Evolutionary conservation across 2,329 filamentous ascomycete genomes (phyloP).

Genomic region (Epichloe sibirici): DNA sequence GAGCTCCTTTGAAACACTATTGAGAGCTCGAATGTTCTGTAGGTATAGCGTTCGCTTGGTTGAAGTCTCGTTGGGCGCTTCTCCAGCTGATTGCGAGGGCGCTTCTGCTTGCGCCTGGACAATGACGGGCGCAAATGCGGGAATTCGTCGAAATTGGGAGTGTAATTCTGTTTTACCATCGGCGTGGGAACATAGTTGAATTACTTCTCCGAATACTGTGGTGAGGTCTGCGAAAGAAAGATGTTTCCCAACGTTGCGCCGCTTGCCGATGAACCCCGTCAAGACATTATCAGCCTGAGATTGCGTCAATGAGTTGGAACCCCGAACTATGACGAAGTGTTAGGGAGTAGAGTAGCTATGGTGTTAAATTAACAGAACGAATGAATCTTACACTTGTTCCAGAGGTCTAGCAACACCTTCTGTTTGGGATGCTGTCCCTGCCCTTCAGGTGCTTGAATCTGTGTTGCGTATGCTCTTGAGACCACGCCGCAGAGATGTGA

Average conservation of each 20-base stretch:
- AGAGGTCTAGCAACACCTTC: slow-evolving; percentile 15
- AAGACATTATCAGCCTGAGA: slow-evolving; percentile 9
- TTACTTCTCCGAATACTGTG: slow-evolving; percentile 24
- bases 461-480: slow-evolving; percentile 4
- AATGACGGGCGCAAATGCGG: slow-evolving; percentile 40
- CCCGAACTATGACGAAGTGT: slow-evolving; percentile 14
- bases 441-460: background rate
- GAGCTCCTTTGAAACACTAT: slow-evolving; percentile 44
- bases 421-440: slow-evolving; percentile 8
- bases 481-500: slow-evolving; percentile 9
- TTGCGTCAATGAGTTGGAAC: slow-evolving; percentile 12
- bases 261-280: slow-evolving; percentile 57
- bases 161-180: slow-evolving; percentile 25
- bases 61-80: slow-evolving; percentile 12
- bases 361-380: no score
- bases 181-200: slow-evolving; percentile 33
- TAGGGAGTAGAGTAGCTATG: background rate
- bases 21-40: slow-evolving; percentile 35
- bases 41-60: slow-evolving; percentile 48
- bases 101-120: slow-evolving; percentile 28
- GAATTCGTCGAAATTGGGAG: slow-evolving; percentile 31
- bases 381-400: slow-evolving; percentile 19
- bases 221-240: slow-evolving; percentile 56
- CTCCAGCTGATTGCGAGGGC: slow-evolving; percentile 10
- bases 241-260: slow-evolving; percentile 53